phyloP scores from a whole-genome alignment of 116 monocot genomes.

The Iris pallida region DNA sequence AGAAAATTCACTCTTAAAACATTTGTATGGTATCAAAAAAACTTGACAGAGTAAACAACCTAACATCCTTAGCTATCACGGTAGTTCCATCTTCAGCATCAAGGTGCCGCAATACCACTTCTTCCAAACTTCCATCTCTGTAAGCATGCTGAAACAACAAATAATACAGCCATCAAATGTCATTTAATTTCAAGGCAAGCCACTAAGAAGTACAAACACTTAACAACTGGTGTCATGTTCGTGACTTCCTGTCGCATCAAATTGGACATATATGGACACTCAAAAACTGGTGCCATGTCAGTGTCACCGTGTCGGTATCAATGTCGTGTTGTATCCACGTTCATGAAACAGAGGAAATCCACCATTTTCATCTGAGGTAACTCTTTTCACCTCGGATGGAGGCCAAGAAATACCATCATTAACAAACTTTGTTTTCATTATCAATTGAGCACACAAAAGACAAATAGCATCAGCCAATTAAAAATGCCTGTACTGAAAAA shows the following conservation, averaged over 20 bases:
- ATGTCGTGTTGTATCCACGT: too few relatives aligned
- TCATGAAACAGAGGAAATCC: too few relatives aligned
- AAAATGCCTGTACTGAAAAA: not conserved
- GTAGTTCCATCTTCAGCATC: constrained; percentile 82
- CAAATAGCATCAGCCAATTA: not conserved
- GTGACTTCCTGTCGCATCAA: too few relatives aligned
- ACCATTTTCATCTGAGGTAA: too few relatives aligned
- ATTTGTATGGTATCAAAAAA: not conserved
- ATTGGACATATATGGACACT: too few relatives aligned
- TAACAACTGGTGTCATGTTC: not conserved
- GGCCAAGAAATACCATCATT: too few relatives aligned
- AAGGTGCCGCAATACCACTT: constrained; percentile 83
- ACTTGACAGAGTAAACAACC: constrained; percentile 30
- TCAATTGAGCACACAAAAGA: not conserved
- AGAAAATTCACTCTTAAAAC: not conserved
- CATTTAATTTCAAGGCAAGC: not conserved
- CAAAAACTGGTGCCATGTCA: too few relatives aligned
- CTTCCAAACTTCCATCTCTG: constrained; percentile 85
- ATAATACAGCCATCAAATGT: not conserved
- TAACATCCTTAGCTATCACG: constrained; percentile 83
- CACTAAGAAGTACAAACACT: not conserved
- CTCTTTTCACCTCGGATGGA: too few relatives aligned
- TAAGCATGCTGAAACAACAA: constrained; percentile 78
- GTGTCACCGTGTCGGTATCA: too few relatives aligned
- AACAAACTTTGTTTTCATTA: not conserved